Evolutionary conservation across 2,329 filamentous ascomycete species (phyloP).

Genomic region (Paracoccidioides brasiliensis): DNA sequence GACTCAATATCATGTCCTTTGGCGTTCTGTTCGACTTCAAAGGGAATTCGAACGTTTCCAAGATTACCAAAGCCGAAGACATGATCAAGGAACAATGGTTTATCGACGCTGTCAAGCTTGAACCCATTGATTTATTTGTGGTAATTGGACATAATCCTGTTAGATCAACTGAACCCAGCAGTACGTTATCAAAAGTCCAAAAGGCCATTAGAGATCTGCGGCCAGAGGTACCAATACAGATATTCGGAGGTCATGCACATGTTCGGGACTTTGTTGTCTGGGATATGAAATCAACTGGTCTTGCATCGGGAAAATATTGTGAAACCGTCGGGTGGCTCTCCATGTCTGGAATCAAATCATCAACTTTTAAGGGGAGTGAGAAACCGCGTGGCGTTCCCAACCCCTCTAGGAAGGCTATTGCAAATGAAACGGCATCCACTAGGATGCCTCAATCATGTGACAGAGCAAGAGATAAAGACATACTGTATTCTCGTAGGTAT

Average conservation of each 20-base stretch:
- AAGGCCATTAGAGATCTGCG: constrained; percentile 45
- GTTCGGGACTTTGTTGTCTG: constrained; percentile 53
- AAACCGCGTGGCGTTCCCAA: constrained; percentile 32
- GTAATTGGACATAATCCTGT: constrained; percentile 52
- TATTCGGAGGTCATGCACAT: constrained; percentile 53
- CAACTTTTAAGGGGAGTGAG: constrained; percentile 32
- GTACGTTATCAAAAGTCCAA: constrained; percentile 39
- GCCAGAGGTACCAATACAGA: constrained; percentile 48
- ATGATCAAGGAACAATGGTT: constrained; percentile 48
- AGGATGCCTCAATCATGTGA: background rate
- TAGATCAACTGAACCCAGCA: constrained; percentile 30
- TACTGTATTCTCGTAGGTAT: constrained; percentile 45
- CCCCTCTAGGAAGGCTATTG: constrained; percentile 27
- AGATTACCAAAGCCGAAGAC: constrained; percentile 42
- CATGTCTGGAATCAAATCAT: constrained; percentile 45
- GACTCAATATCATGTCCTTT: constrained; percentile 41
- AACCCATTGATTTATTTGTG: constrained; percentile 51
- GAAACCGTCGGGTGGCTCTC: constrained; percentile 56
- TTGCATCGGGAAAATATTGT: constrained; percentile 54
- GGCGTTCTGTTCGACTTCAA: constrained; percentile 38
- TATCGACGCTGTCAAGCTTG: constrained; percentile 40
- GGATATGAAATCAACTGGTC: constrained; percentile 46
- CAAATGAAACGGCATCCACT: background rate
- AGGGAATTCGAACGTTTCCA: constrained; percentile 49
- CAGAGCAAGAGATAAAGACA: constrained; percentile 3